These are phyloP conservation scores for Sonneratia caseolaris DNA, from an alignment of 345 rosid species.

Conservation along the genomic window DNA sequence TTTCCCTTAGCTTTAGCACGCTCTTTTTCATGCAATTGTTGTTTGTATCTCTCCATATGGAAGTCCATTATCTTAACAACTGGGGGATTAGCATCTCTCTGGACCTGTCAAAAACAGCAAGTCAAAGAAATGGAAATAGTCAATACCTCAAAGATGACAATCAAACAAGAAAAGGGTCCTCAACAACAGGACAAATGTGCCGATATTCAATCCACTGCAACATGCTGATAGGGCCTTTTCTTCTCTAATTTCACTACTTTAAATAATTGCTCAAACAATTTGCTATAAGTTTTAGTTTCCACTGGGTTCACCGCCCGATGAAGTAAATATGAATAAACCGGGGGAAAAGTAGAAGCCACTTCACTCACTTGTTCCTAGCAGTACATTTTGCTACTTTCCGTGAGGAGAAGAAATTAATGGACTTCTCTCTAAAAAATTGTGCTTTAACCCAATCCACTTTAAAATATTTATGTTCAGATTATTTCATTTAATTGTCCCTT, in stretches of 20 bases:
- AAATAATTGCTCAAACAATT: background rate
- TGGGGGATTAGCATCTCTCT: constrained; percentile 37
- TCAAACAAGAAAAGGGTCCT: background rate
- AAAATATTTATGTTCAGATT: too few relatives aligned
- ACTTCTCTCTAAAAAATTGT: too few relatives aligned
- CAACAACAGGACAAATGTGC: background rate
- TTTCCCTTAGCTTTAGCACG: constrained; percentile 49
- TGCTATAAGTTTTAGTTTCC: background rate
- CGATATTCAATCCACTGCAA: background rate
- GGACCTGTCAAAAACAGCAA: constrained; percentile 28
- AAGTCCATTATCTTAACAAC: constrained; percentile 63
- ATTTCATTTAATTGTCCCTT: too few relatives aligned
- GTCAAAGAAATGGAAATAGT: background rate
- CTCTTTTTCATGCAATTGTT: constrained; percentile 31
- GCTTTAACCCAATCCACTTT: too few relatives aligned
- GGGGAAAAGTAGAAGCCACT: too few relatives aligned
- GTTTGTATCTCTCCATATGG: constrained; percentile 26
- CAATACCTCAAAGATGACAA: background rate
- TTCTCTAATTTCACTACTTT: too few relatives aligned
- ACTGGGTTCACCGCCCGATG: background rate
- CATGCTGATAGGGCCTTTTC: background rate
- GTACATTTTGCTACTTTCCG: background rate
- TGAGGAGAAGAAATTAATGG: too few relatives aligned
- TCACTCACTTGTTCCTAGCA: background rate
- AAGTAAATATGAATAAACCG: background rate